Conservation (phyloP, 371 early-diverging fungal genomes). For the Batkoa obscura region DNA sequence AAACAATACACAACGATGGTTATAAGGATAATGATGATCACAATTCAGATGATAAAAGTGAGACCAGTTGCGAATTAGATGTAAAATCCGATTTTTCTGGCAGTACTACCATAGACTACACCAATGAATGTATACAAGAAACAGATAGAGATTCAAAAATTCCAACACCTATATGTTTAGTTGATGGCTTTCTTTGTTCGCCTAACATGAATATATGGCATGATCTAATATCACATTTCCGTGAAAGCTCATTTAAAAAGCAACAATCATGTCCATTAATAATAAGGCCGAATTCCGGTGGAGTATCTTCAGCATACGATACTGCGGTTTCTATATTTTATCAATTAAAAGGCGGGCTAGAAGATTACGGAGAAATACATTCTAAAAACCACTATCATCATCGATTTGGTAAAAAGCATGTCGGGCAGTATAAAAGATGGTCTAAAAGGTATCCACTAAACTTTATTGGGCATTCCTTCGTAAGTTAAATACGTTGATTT, state of each 20-base stretch:
- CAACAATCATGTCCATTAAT: not conserved
- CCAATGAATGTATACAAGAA: too few relatives aligned
- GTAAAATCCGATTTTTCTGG: too few relatives aligned
- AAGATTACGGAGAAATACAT: not conserved
- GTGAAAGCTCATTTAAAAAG: not conserved
- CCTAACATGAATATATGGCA: not conserved
- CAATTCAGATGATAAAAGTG: too few relatives aligned
- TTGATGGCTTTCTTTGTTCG: slow-evolving; percentile 5
- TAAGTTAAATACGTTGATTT: not conserved
- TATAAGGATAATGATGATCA: too few relatives aligned
- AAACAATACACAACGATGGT: too few relatives aligned
- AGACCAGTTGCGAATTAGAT: too few relatives aligned
- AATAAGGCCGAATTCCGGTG: not conserved
- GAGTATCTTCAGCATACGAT: not conserved
- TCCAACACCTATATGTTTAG: not conserved
- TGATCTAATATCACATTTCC: not conserved
- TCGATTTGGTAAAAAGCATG: not conserved
- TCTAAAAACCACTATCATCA: not conserved
- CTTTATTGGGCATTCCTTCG: not conserved
- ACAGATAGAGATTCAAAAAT: too few relatives aligned
- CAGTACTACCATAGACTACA: too few relatives aligned
- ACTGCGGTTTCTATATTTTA: not conserved
- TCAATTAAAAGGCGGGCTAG: not conserved
- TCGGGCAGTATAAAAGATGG: not conserved
- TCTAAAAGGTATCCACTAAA: not conserved